phyloP scores from a whole-genome alignment of 331 rosid species.

The Erythrophleum ivorense region DNA sequence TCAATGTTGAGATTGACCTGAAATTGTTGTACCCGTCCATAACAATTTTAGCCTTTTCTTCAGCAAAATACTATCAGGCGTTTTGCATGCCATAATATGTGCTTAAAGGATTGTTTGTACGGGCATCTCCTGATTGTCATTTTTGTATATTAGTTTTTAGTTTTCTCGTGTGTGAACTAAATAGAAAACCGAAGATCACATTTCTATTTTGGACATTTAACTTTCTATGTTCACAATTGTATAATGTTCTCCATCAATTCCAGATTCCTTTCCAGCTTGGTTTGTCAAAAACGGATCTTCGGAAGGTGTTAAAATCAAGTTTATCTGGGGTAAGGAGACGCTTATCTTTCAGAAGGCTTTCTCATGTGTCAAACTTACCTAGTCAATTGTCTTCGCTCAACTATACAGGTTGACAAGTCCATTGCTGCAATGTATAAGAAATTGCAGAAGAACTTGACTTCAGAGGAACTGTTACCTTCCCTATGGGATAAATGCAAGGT shows the following conservation, averaged over 20 bases:
- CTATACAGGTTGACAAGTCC: constrained; percentile 82
- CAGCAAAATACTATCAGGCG: too few species aligned
- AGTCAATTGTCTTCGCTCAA: constrained; percentile 35
- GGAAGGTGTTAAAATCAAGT: constrained; percentile 88
- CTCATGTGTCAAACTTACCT: constrained; percentile 10
- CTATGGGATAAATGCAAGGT: constrained; percentile 99
- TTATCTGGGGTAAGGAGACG: constrained; percentile 79
- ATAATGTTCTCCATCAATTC: constrained; percentile 39
- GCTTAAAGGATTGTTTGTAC: not conserved
- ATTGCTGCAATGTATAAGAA: constrained; percentile 84
- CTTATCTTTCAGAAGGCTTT: constrained; percentile 33
- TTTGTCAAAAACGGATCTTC: constrained; percentile 90
- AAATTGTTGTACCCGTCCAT: not conserved
- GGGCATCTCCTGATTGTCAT: not conserved
- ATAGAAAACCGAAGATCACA: constrained; percentile 6
- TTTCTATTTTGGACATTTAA: constrained; percentile 28
- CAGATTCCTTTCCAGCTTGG: constrained; percentile 99
- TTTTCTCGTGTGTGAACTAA: not conserved
- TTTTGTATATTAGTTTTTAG: not conserved
- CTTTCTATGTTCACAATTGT: not conserved
- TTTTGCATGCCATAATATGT: not conserved
- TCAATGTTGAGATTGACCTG: not conserved
- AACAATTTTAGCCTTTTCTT: not conserved
- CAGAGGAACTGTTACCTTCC: constrained; percentile 93
- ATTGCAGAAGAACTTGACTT: constrained; percentile 94